Conservation (phyloP, 768 basidiomycete genomes). For the Podaxis carcinomalis region DNA sequence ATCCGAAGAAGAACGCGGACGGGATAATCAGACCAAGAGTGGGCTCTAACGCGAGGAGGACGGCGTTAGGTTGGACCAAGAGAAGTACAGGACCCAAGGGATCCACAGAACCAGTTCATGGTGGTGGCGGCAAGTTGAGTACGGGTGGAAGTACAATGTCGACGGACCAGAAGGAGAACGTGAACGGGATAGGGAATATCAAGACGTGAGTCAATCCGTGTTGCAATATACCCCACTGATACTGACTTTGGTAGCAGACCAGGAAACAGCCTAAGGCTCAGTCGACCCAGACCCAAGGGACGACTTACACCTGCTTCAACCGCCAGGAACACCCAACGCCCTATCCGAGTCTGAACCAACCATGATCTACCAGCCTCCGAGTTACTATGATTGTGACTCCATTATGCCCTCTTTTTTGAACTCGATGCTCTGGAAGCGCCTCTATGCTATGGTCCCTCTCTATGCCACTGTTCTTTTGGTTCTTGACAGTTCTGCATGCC, state of each 20-base stretch:
- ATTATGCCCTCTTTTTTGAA: not conserved
- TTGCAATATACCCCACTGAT: not conserved
- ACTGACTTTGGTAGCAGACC: conserved; percentile 27
- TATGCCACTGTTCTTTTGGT: not conserved
- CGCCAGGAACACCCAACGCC: conserved; percentile 17
- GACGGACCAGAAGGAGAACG: conserved; percentile 55
- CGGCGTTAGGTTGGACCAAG: conserved; percentile 61
- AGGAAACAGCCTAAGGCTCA: conserved; percentile 43
- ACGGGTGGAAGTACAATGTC: conserved; percentile 16
- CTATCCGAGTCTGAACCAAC: conserved; percentile 29
- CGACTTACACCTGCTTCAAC: conserved; percentile 41
- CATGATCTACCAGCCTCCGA: not conserved
- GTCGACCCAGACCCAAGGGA: conserved; percentile 46
- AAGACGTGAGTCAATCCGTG: conserved; percentile 48
- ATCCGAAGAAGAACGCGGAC: conserved; percentile 31
- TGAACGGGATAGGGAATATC: conserved; percentile 32
- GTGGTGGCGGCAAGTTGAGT: not conserved
- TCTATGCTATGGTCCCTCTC: conserved; percentile 3
- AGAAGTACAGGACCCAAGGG: conserved; percentile 45
- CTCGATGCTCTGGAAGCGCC: not conserved
- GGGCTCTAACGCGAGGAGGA: conserved; percentile 51
- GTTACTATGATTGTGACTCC: not conserved
- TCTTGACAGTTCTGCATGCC: not conserved
- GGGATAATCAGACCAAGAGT: conserved; percentile 45
- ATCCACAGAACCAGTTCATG: conserved; percentile 2